These are phyloP conservation scores for Paramarasmius palmivorus DNA, from an alignment of 1,284 basidiomycete species.

Conservation along the genomic window DNA sequence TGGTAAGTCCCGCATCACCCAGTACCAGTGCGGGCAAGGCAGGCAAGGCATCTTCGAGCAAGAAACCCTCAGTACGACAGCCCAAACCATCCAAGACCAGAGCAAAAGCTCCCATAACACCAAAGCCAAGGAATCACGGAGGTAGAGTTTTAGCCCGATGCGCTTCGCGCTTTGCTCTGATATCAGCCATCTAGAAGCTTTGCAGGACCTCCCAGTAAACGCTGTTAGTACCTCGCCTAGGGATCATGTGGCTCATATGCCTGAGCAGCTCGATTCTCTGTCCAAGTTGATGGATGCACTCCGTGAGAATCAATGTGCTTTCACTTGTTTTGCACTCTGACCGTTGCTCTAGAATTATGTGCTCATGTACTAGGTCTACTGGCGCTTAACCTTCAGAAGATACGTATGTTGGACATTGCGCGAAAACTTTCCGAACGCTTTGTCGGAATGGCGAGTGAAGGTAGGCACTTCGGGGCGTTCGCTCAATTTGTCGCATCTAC, in stretches of 20 bases:
- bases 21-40: slow-evolving; percentile 16
- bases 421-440: slow-evolving; percentile 47
- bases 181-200: slow-evolving; percentile 23
- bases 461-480: slow-evolving; percentile 32
- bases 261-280: slow-evolving; percentile 48
- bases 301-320: slow-evolving; percentile 35
- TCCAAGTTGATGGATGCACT: slow-evolving; percentile 49
- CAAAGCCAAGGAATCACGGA: slow-evolving; percentile 37
- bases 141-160: slow-evolving; percentile 39
- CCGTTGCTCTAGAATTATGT: slow-evolving; percentile 49
- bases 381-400: slow-evolving; percentile 50
- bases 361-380: slow-evolving; percentile 69
- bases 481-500: neutral
- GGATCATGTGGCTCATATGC: slow-evolving; percentile 46
- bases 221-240: slow-evolving; percentile 27
- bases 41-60: slow-evolving; percentile 28
- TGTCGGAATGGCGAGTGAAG: slow-evolving; percentile 44
- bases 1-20: slow-evolving; percentile 5
- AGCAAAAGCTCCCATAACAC: slow-evolving; percentile 33
- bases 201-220: slow-evolving; percentile 38
- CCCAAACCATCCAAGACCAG: slow-evolving; percentile 7
- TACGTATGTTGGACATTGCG: slow-evolving; percentile 52
- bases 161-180: slow-evolving; percentile 1
- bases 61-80: slow-evolving; percentile 7
- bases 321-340: slow-evolving; percentile 17